phyloP scores from a whole-genome alignment of 2,329 filamentous ascomycete species.

The Neofusicoccum parvum region DNA sequence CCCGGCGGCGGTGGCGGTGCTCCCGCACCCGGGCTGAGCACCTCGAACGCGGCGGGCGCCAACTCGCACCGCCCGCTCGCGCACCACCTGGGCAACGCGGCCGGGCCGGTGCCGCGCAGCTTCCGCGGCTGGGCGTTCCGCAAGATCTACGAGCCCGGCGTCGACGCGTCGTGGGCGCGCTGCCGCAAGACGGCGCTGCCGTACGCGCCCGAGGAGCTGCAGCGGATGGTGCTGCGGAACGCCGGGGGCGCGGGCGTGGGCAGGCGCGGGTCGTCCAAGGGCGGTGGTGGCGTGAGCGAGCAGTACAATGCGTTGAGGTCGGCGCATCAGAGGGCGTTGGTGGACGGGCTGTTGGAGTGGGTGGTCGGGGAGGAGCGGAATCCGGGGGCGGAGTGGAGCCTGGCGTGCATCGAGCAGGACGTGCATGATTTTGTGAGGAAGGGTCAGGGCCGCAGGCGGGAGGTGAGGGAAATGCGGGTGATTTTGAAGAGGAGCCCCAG shows the following conservation, averaged over 20 bases:
- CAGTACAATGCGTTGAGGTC: constrained; percentile 9
- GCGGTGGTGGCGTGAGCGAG: not conserved
- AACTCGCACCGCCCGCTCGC: constrained; percentile 7
- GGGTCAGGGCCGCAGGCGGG: not conserved
- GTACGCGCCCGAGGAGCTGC: not conserved
- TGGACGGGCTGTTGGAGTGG: not conserved
- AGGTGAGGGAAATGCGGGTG: constrained; percentile 13
- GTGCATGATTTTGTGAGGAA: not conserved
- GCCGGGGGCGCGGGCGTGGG: not conserved
- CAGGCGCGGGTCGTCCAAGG: not conserved
- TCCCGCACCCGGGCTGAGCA: no score
- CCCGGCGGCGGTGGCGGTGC: not conserved
- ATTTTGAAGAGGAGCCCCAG: constrained; percentile 2
- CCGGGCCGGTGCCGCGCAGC: not conserved
- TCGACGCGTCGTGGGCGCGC: not conserved
- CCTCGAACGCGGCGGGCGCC: no score
- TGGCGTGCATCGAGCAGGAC: constrained; percentile 12
- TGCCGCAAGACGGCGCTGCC: constrained; percentile 3
- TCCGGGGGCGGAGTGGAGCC: not conserved
- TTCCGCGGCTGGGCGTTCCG: constrained; percentile 19
- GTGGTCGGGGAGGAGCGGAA: not conserved
- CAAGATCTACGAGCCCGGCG: constrained; percentile 1
- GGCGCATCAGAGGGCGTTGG: not conserved
- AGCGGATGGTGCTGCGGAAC: not conserved
- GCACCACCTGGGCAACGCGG: not conserved